These are phyloP conservation scores for Tuber borchii DNA, from an alignment of 495 filamentous ascomycete species.

Conservation along the genomic window DNA sequence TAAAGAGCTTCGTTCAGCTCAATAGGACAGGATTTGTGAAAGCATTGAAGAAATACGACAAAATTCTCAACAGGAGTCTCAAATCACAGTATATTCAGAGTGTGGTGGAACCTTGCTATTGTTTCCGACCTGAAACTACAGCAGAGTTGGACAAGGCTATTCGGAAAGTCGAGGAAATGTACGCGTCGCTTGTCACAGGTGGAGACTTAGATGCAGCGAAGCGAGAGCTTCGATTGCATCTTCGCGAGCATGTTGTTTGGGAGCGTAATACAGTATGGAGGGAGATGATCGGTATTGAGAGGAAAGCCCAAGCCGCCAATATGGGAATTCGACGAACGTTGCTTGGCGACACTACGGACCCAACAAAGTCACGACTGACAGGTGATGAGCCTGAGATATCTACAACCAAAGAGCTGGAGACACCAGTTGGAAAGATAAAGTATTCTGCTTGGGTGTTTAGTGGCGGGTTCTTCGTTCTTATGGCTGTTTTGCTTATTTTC, in stretches of 20 bases:
- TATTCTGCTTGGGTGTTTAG: constrained; percentile 79
- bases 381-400: constrained; percentile 66
- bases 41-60: constrained; percentile 97
- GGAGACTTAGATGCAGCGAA: constrained; percentile 67
- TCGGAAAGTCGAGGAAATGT: constrained; percentile 63
- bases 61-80: constrained; percentile 75
- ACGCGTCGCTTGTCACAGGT: constrained; percentile 71
- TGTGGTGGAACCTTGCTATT: constrained; percentile 64
- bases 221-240: constrained; percentile 79
- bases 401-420: constrained; percentile 60
- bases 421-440: constrained; percentile 70
- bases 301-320: constrained; percentile 90
- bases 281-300: constrained; percentile 96
- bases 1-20: constrained; percentile 91
- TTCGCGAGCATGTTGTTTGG: constrained; percentile 97
- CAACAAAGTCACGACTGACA: constrained; percentile 63
- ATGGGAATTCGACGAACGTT: constrained; percentile 73
- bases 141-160: constrained; percentile 64
- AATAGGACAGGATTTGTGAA: constrained; percentile 96
- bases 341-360: constrained; percentile 66
- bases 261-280: constrained; percentile 98
- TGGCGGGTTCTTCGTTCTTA: constrained; percentile 68
- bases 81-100: constrained; percentile 66
- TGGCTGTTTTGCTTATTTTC: constrained; percentile 67
- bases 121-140: constrained; percentile 67